Evolutionary conservation across 2,329 filamentous ascomycete species (phyloP), one percentile per base, ranked within the genome.

Genomic region (Sporothrix phasma): DNA sequence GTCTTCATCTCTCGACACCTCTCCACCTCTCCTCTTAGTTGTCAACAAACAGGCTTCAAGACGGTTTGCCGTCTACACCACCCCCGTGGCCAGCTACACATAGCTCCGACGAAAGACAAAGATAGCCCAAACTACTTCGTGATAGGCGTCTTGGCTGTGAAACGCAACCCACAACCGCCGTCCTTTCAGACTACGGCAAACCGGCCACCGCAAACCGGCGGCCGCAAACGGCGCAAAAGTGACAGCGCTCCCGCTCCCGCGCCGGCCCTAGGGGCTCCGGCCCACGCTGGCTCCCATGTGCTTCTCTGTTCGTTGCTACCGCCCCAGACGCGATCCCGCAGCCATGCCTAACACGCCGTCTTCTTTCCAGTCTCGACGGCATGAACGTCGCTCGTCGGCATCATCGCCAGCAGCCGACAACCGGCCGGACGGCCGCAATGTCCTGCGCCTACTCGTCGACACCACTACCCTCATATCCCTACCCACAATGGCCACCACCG

Each of bases 391-490:
- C 17, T 61, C 60, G 37, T 19, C 37, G 7, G 15, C 45, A 46
- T 41, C 51, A 34, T 29, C 62, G 22, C 39, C 56, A 7, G n/a
- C 22, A 13, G 26, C 45, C 17, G 63, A 64, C 26, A 59, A 63
- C 24, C 61, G 39, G 11, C 54, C 51, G 5, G 56, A 46, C 51
- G 54, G 59, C 34, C 64, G 56, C 51, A 61, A 22, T 17, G 65
- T 60, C 15, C 45, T 71, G 22, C 60, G 64, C 39, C 62, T 49
- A 19, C 62, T 71, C 8, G 64, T 70, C 43, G 63, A 65, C 63
- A 67, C 66, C 46, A 74, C 74, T 11, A 72, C 74, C 41, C 45
- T 74, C 68, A 62, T 74, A 66, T 61, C 68, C 71, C 73, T 34
- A 68, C 71, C 51, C 64, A 71, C 62, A 69, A 69, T 58, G 70